Evolutionary conservation across 2,329 filamentous ascomycete genomes (phyloP).

Genomic region (Aspergillus ochraceus): DNA sequence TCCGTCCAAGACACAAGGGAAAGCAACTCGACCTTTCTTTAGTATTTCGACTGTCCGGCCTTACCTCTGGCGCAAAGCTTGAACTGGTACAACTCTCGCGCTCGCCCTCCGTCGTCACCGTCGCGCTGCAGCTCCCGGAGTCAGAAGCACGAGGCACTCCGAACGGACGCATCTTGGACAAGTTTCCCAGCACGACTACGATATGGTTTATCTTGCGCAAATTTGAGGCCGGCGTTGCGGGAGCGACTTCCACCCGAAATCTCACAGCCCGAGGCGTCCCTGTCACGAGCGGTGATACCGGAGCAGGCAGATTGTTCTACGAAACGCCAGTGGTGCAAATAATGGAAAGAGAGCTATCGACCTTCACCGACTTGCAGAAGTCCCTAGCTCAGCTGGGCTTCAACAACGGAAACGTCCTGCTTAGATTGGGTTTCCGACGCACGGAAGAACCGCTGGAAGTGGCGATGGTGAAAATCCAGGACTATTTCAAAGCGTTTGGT

Average conservation of each 20-base stretch:
- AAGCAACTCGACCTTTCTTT: slow-evolving; percentile 83
- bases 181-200: slow-evolving; percentile 83
- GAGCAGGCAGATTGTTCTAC: slow-evolving; percentile 78
- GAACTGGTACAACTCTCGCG: slow-evolving; percentile 87
- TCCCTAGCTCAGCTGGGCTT: slow-evolving; percentile 83
- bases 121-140: slow-evolving; percentile 82
- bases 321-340: slow-evolving; percentile 83
- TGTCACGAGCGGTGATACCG: slow-evolving; percentile 49
- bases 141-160: slow-evolving; percentile 64
- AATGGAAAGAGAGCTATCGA: slow-evolving; percentile 75
- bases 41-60: slow-evolving; percentile 78
- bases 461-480: slow-evolving; percentile 77
- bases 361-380: slow-evolving; percentile 82
- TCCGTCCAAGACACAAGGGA: slow-evolving; percentile 67
- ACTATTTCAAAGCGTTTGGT: slow-evolving; percentile 64
- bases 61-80: slow-evolving; percentile 82
- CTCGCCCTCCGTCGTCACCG: slow-evolving; percentile 79
- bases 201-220: slow-evolving; percentile 88
- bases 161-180: slow-evolving; percentile 72
- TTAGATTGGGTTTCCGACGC: slow-evolving; percentile 73
- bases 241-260: slow-evolving; percentile 64
- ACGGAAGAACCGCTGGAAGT: slow-evolving; percentile 79
- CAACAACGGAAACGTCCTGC: slow-evolving; percentile 76
- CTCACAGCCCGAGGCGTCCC: slow-evolving; percentile 82
- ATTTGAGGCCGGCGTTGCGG: slow-evolving; percentile 77